phyloP scores from a whole-genome alignment of 2,329 filamentous ascomycete species.

The Hyphodiscus sp. region DNA sequence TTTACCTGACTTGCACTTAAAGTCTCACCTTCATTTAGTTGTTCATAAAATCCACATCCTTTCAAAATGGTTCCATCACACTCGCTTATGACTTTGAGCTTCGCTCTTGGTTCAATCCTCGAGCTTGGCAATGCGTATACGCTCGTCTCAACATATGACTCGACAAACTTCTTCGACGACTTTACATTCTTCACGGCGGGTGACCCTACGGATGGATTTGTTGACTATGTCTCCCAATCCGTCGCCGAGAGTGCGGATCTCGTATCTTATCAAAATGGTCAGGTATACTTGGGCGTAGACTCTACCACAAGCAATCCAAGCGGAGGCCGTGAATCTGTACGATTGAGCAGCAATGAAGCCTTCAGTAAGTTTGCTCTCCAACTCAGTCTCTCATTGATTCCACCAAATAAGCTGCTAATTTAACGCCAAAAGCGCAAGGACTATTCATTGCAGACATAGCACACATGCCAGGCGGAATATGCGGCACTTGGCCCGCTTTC shows the following conservation, averaged over 20 bases:
- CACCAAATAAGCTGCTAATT: background rate
- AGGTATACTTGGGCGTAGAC: slow-evolving; percentile 66
- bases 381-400: background rate
- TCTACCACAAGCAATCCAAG: slow-evolving; percentile 46
- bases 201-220: slow-evolving; percentile 63
- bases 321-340: slow-evolving; percentile 52
- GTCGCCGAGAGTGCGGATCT: slow-evolving; percentile 50
- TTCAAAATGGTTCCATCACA: too few species aligned
- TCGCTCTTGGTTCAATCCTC: too few species aligned
- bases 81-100: too few species aligned
- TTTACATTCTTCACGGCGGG: slow-evolving; percentile 44
- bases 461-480: slow-evolving; percentile 50
- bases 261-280: slow-evolving; percentile 47
- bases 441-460: slow-evolving; percentile 65
- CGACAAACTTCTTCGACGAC: slow-evolving; percentile 38
- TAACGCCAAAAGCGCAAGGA: background rate
- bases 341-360: slow-evolving; percentile 56
- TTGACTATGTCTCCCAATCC: slow-evolving; percentile 48
- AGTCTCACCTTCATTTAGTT: too few species aligned
- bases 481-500: slow-evolving; percentile 40
- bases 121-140: slow-evolving; percentile 5
- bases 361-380: slow-evolving; percentile 49
- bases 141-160: slow-evolving; percentile 35
- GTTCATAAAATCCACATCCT: too few species aligned
- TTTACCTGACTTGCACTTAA: too few species aligned